Evolutionary conservation across 2,329 filamentous ascomycete genomes (phyloP), one percentile per base, ranked within the genome.

Genomic region (Fonsecaea multimorphosa): DNA sequence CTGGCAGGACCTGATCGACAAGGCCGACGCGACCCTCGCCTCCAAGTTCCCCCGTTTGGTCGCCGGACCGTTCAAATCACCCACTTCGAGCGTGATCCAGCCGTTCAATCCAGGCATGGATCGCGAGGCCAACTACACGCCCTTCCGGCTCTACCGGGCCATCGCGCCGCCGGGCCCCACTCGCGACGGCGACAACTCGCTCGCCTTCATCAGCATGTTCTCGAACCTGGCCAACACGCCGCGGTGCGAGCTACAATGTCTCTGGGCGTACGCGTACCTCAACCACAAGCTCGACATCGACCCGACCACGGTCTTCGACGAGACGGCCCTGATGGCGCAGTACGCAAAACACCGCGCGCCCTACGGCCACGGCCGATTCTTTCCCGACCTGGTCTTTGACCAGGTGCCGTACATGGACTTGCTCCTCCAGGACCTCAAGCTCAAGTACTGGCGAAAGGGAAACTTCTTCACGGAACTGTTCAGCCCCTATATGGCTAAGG

Each of bases 321-420:
- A 89, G 70, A 86, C 88, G 0, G 83, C 88, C 27, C 78, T 92
- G 54, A 82, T 89, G 73, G 87, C 84, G 22, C 86, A 89, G 40
- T 94, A 89, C 74, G 88, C 89, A 3, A 86, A 83, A 69, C 89
- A 88, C 84, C 83, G 91, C 29, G 91, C 90, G 71, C 86, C 89
- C 0, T 83, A 80, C 2, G 90, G 89, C 0, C 88, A 86, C 72
- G 89, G 89, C 0, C 81, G 79, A 44, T 83, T 81, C 73, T 81
- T 84, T 64, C 88, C 88, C 0, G 90, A 91, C 74, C 88, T 93
- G 69, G 87, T 91, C 19, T 93, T 94, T 73, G 91, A 95, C 75
- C 85, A 85, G 0, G 75, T 94, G 61, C 90, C 90, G 3, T 95
- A 92, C 73, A 74, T 92, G 19, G 91, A 93, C 75, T 72, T 89